Evolutionary conservation across 2,329 filamentous ascomycete genomes (phyloP).

Genomic region (Colletotrichum salicis): DNA sequence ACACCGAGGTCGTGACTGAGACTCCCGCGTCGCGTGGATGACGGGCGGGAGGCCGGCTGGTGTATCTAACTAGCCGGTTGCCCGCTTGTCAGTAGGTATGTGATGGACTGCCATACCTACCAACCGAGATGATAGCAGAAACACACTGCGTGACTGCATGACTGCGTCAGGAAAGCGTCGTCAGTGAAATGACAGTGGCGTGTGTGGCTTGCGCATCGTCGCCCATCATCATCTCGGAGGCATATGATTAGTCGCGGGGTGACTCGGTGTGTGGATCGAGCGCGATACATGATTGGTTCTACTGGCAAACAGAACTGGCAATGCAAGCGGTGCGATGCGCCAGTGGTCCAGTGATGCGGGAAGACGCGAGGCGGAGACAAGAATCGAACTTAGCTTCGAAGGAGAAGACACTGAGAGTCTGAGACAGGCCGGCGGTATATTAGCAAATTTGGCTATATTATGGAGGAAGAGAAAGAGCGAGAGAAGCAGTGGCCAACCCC

Average conservation of each 20-base stretch:
- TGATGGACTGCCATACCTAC: not conserved
- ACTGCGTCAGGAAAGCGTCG: not conserved
- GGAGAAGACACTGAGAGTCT: not conserved
- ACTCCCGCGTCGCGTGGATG: slow-evolving; percentile 21
- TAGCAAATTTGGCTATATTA: too few species aligned
- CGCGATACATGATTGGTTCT: slow-evolving; percentile 12
- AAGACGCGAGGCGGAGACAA: slow-evolving; percentile 8
- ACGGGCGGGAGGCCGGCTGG: not conserved
- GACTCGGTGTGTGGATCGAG: not conserved
- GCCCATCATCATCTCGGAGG: slow-evolving; percentile 22
- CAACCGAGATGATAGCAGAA: too few species aligned
- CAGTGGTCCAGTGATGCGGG: slow-evolving; percentile 5
- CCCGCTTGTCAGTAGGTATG: not conserved
- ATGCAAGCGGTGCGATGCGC: not conserved
- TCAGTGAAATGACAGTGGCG: slow-evolving; percentile 18
- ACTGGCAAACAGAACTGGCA: not conserved
- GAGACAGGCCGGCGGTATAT: not conserved
- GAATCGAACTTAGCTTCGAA: not conserved
- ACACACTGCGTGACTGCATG: too few species aligned
- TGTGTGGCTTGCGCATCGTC: slow-evolving; percentile 30
- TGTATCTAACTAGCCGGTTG: not conserved
- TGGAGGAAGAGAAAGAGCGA: not conserved
- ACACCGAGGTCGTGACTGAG: not conserved
- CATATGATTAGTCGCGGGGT: slow-evolving; percentile 19
- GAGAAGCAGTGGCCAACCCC: not conserved